phyloP scores from a whole-genome alignment of 441 rosid genomes.

The Brassica hybrid region DNA sequence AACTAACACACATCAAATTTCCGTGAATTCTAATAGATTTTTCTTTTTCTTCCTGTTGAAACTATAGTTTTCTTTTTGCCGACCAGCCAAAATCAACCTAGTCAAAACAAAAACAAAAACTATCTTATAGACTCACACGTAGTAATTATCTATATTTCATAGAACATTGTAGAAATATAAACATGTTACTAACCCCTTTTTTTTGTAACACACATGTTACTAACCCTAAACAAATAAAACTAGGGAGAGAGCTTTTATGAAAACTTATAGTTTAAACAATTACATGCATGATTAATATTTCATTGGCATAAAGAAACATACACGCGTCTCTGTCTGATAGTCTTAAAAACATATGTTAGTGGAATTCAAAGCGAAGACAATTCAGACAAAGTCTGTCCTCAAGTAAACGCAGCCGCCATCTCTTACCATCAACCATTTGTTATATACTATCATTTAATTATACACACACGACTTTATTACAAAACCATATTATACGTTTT shows the following conservation, averaged over 20 bases:
- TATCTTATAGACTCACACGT: neutral
- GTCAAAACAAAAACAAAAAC: neutral
- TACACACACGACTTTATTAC: neutral
- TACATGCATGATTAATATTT: conserved; percentile 2
- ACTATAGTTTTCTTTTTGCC: neutral
- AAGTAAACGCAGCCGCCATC: conserved; percentile 39
- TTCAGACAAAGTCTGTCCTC: conserved; percentile 15
- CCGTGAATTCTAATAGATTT: neutral
- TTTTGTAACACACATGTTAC: neutral
- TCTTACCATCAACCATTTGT: conserved; percentile 26
- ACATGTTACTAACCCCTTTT: neutral
- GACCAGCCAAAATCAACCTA: neutral
- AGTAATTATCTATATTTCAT: neutral
- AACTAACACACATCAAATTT: neutral
- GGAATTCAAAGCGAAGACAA: conserved; percentile 34
- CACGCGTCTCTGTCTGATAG: no score
- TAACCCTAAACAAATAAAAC: neutral
- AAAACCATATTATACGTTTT: conserved; percentile 40
- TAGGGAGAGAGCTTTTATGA: neutral
- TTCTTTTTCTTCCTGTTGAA: neutral
- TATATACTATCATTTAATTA: neutral
- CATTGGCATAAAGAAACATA: no score
- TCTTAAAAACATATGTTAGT: neutral
- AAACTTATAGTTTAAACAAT: neutral
- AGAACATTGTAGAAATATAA: neutral